Percentiles rank a stretch among this genome's conserved stretches.
Evolutionary conservation across 225 moss, liverwort and hornwort genomes (phyloP).

Genomic region (Neckera pumila): DNA sequence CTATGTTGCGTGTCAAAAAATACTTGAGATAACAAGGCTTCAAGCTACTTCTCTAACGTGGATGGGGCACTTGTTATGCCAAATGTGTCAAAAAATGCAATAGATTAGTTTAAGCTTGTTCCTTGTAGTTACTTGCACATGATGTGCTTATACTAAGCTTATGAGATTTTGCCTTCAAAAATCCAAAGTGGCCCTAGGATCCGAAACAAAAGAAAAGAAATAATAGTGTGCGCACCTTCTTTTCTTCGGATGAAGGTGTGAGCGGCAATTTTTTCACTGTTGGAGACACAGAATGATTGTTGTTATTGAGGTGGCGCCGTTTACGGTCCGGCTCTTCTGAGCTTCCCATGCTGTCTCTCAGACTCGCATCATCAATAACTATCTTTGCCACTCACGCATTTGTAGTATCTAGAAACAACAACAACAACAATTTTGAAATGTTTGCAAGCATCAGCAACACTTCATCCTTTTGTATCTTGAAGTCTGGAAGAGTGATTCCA

Average conservation of each 20-base stretch:
- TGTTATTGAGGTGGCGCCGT: constrained; percentile 62
- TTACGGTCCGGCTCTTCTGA: constrained; percentile 95
- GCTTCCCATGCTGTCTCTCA: constrained; percentile 88
- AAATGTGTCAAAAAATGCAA: not conserved
- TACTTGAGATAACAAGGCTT: not conserved
- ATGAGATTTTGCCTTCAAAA: not conserved
- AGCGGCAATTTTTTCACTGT: constrained; percentile 68
- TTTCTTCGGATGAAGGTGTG: constrained; percentile 70
- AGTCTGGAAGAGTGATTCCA: not conserved
- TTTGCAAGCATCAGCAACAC: not conserved
- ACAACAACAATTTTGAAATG: not conserved
- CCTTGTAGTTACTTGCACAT: not conserved
- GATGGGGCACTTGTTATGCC: not conserved
- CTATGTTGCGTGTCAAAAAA: not conserved
- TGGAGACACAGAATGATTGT: constrained; percentile 51
- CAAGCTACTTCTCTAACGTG: not conserved
- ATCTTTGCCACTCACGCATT: not conserved
- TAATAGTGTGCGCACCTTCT: constrained; percentile 39
- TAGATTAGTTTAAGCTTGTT: not conserved
- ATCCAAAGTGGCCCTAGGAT: not conserved
- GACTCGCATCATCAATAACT: constrained; percentile 61
- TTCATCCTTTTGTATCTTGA: not conserved
- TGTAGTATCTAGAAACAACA: constrained; percentile 35
- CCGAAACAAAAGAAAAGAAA: not conserved
- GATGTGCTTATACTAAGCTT: not conserved